These are phyloP conservation scores for Przewalskia tangutica DNA, from an alignment of 257 asterid species.

Conservation along the genomic window DNA sequence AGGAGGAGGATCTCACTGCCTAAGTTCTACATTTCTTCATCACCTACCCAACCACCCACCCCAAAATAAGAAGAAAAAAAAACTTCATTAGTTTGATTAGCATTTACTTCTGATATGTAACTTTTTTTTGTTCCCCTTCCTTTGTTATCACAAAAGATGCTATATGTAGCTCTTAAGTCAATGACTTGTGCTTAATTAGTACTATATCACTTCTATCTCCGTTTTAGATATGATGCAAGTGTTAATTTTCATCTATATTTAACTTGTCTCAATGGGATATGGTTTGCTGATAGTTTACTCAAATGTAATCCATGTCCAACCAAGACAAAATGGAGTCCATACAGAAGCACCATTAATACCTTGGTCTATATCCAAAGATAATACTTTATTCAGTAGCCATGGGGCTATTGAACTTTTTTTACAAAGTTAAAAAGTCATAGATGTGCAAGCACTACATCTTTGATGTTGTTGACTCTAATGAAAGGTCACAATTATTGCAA, in stretches of 20 bases:
- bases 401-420: not conserved
- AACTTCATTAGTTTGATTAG: not conserved
- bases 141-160: not conserved
- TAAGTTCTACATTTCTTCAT: not conserved
- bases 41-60: not conserved
- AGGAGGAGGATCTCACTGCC: constrained; percentile 52
- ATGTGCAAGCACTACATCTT: not conserved
- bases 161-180: not conserved
- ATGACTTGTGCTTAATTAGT: not conserved
- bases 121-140: not conserved
- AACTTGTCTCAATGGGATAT: not conserved
- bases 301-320: not conserved
- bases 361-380: not conserved
- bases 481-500: not conserved
- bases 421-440: not conserved
- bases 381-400: not conserved
- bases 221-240: not conserved
- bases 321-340: not conserved
- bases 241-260: not conserved
- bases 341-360: not conserved
- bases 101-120: not conserved
- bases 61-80: not conserved
- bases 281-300: not conserved
- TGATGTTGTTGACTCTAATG: not conserved
- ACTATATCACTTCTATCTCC: not conserved